These are phyloP conservation scores for Trichosporon sp. DNA, from an alignment of 1,284 basidiomycete genomes.

Conservation along the genomic window DNA sequence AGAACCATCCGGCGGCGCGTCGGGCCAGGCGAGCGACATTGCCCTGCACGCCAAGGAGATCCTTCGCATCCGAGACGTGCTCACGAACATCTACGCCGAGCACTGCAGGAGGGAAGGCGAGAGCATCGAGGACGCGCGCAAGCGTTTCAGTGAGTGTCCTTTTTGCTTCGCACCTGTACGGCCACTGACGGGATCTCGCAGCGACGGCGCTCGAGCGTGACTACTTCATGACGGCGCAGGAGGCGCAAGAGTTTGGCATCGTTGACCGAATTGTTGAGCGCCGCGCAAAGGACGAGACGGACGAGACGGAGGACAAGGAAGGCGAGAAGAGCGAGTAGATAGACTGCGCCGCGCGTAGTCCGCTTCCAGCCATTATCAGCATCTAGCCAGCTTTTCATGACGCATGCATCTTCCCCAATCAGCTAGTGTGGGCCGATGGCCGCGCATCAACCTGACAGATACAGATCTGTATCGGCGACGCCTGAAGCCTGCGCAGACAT, in stretches of 20 bases:
- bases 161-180: no score
- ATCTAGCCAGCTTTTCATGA: conserved; percentile 8
- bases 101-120: conserved; percentile 70
- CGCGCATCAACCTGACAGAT: background rate
- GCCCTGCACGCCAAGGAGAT: conserved; percentile 93
- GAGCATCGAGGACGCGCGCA: conserved; percentile 64
- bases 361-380: background rate
- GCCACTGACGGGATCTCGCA: conserved; percentile 21
- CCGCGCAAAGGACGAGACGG: conserved; percentile 39
- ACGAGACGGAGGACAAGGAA: conserved; percentile 20
- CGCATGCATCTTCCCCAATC: conserved; percentile 10
- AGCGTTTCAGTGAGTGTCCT: conserved; percentile 70
- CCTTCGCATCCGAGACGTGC: conserved; percentile 74
- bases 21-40: conserved; percentile 89
- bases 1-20: conserved; percentile 93
- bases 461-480: background rate
- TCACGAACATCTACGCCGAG: conserved; percentile 75
- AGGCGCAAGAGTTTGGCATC: conserved; percentile 85
- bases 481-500: background rate
- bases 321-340: conserved; percentile 22
- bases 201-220: conserved; percentile 86
- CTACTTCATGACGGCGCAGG: conserved; percentile 89
- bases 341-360: background rate
- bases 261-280: conserved; percentile 81
- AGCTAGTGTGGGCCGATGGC: background rate